Percentiles rank a stretch among this genome's conserved stretches.
Conservation (phyloP, 2,329 filamentous ascomycete species). For the Phialophora expanda region DNA sequence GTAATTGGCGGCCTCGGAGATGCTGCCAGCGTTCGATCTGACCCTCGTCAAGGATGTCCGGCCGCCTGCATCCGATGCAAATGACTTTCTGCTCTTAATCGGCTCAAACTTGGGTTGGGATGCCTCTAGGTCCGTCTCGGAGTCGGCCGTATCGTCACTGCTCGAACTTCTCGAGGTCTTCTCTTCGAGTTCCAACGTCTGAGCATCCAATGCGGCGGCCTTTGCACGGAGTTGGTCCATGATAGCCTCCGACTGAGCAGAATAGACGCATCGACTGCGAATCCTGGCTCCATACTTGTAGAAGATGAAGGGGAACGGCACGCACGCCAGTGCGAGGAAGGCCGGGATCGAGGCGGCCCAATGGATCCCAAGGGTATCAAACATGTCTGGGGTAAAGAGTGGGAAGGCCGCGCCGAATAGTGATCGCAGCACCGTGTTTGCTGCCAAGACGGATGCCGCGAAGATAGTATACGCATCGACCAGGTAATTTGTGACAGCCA, state of each 20-base stretch:
- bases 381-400: constrained; percentile 66
- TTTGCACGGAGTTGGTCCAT: constrained; percentile 36
- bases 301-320: constrained; percentile 77
- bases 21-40: constrained; percentile 29
- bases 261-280: constrained; percentile 33
- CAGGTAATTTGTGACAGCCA: constrained; percentile 47
- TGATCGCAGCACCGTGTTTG: constrained; percentile 79
- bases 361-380: constrained; percentile 67
- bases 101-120: constrained; percentile 25
- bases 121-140: constrained; percentile 1
- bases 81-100: constrained; percentile 23
- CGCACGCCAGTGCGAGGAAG: constrained; percentile 72
- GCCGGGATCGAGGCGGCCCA: constrained; percentile 77
- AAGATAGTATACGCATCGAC: constrained; percentile 73
- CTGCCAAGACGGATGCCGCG: constrained; percentile 75
- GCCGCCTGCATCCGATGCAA: constrained; percentile 21
- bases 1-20: constrained; percentile 39
- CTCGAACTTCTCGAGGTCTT: not conserved
- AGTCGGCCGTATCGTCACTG: constrained; percentile 15
- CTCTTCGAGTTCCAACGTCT: not conserved
- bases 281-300: constrained; percentile 68
- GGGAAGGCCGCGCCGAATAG: constrained; percentile 80
- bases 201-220: constrained; percentile 4
- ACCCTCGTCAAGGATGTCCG: constrained; percentile 25
- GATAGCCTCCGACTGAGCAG: constrained; percentile 35